Base-by-base conservation (phyloP, 2,329 filamentous ascomycete genomes). In the Clonostachys byssicola region DNA sequence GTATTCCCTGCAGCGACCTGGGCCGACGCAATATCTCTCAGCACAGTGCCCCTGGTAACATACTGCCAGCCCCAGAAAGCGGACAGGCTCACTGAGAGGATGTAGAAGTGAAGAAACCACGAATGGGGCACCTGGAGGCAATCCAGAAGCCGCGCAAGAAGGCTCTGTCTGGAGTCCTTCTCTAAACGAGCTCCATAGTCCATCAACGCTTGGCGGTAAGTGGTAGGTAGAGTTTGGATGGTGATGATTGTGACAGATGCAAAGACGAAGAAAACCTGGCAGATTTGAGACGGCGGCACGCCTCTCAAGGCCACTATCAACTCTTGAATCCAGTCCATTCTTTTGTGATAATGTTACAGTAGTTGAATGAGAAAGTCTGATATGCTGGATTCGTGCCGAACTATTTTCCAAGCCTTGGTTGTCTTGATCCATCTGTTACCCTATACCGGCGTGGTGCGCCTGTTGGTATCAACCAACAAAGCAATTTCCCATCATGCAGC, bases 101-200 rank as follows among this genome's bases (percentile, higher is more conserved):
- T 60, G 64, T 99, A 97, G 69, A 96, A 97, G 56, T 94, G 88
- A 40, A 77, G 78, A 65, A 97, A 97, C 84, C 89, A 97, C 51
- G 79, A 79, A 68, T 97, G 94, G 18, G 92, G 91, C 35, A 96
- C 86, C 60, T 81, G 80, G 54, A 68, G 67, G 44, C 53, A 53
- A 40, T 58, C 50, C 18, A 59, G 55, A 34, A 71, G 40, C 45
- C 56, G 55, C 45, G 58, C 55, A 39, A 73, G 46, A 33, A 66
- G 39, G 6, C 48, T 54, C 14, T 45, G 30, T n/a, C 46, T 40
- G 36, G 35, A 23, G 10, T 17, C 14, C 16, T 34, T 33, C 59
- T 55, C 49, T 55, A 62, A 44, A 34, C 77, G 70, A 7, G 77
- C 71, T 13, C 78, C 78, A 49, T 81, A 81, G 55, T 73, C 70